These are phyloP conservation scores for Septoria petroselini DNA, from an alignment of 2,329 filamentous ascomycete species.

Conservation along the genomic window DNA sequence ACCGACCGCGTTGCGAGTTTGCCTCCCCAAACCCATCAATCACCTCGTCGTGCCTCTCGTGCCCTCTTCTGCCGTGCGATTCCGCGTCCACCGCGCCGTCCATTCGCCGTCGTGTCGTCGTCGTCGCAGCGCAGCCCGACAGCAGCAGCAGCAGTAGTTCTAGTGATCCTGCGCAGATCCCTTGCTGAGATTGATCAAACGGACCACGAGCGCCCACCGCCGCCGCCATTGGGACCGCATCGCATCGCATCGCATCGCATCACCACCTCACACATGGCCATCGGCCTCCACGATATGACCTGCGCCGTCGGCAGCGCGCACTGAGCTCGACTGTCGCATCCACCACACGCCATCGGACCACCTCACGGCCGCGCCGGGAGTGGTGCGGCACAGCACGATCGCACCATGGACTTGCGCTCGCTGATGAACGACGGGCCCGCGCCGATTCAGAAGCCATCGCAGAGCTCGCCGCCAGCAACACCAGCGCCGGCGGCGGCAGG, in stretches of 20 bases:
- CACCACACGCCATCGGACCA: too few relatives aligned
- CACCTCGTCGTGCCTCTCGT: too few relatives aligned
- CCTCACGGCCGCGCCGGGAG: background rate
- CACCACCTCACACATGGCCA: slow-evolving; percentile 19
- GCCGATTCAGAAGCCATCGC: slow-evolving; percentile 26
- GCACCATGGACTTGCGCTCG: slow-evolving; percentile 34
- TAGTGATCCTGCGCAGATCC: slow-evolving; percentile 2
- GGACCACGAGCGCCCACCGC: background rate
- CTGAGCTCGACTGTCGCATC: background rate
- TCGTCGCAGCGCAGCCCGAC: too few relatives aligned
- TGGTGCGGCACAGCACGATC: slow-evolving; percentile 7
- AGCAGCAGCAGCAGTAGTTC: too few relatives aligned
- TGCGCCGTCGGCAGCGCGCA: slow-evolving; percentile 5
- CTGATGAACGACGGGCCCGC: slow-evolving; percentile 35
- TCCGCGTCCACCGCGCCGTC: background rate
- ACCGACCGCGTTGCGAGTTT: too few relatives aligned
- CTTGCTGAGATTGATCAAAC: slow-evolving; percentile 8
- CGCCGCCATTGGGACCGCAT: too few relatives aligned
- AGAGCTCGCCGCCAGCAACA: slow-evolving; percentile 17
- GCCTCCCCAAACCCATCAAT: too few relatives aligned
- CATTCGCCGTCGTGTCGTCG: too few relatives aligned
- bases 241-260: too few relatives aligned
- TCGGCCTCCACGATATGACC: background rate
- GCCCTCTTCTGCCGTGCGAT: too few relatives aligned
- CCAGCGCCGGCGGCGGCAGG: background rate